Base-by-base conservation (phyloP, 352 stramenopile genomes). In the Albugo candida region DNA sequence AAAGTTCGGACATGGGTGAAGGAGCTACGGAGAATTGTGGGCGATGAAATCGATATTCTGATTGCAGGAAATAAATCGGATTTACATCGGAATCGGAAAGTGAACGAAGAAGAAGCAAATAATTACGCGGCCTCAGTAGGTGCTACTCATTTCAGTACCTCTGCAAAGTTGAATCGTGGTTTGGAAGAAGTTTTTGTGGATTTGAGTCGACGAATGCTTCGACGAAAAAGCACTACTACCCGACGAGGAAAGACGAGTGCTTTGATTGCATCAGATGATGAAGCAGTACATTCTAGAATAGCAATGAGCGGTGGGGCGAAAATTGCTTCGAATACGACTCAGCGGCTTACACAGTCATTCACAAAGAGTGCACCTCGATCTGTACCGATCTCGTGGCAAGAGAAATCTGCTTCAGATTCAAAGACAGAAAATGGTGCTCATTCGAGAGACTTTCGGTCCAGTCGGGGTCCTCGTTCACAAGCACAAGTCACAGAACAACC, bases 31-130 rank as follows among this genome's bases (percentile, higher is more conserved):
- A 77, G 85, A 39, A 92, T 95, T 47, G 83, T 94, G 19, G 82
- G 81, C 19, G 71, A 88, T 43, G 79, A 94, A 45, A 95, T 96
- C 47, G 65, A 76, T 36, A 94, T 96, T 45, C 75, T 63, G 34
- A 95, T 96, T 57, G 83, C 82, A 13, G 87, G 85, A 37, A 96
- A 96, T 60, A 96, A 96, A 54, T 67, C 67, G 47, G 87, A 96
- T 57, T 58, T 95, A 35, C 81, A 94, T 54, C 77, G 77, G 35
- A 83, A 81, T 51, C 73, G 85, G 17, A 86, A 91, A 51, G 86
- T 96, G 19, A 65, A 65, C 37, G 71, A 92, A 48, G 68, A 83
- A 18, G 85, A 95, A 13, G 86, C 82, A 13, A 59, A 66, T 31
- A 60, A 67, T 41, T 95, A 93, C 58, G 83, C 84, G 12, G 73